Conservation (phyloP, 192 early-diverging fungal species). For the Linnemannia hyalina region DNA sequence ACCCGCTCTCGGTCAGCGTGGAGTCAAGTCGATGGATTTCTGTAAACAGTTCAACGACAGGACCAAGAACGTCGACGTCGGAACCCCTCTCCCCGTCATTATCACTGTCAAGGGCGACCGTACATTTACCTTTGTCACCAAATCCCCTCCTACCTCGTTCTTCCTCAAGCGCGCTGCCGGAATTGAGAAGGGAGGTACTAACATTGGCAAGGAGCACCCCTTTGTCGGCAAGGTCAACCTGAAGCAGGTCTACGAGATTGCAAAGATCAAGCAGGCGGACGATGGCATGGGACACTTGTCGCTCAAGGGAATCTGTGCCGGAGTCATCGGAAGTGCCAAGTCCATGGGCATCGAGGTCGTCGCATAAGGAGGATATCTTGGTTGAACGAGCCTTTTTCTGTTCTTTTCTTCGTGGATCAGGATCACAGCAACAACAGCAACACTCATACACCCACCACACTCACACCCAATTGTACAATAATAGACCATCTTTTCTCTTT, state of each 20-base stretch:
- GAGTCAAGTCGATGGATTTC: conserved; percentile 98
- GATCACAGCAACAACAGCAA: not conserved
- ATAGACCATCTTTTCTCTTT: not conserved
- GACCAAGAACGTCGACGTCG: conserved; percentile 84
- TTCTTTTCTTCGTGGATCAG: not conserved
- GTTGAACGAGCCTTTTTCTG: not conserved
- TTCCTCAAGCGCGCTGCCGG: conserved; percentile 90
- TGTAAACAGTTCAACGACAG: conserved; percentile 98
- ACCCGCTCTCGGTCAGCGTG: conserved; percentile 94
- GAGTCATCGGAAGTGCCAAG: conserved; percentile 82
- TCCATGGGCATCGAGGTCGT: conserved; percentile 91
- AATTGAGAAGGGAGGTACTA: conserved; percentile 86
- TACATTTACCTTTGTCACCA: conserved; percentile 90
- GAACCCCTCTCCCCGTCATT: conserved; percentile 86
- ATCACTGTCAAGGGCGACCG: conserved; percentile 93
- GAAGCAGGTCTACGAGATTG: conserved; percentile 97
- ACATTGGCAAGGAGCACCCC: conserved; percentile 76
- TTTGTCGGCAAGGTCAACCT: conserved; percentile 84
- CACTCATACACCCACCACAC: not conserved
- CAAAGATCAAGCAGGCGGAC: conserved; percentile 89
- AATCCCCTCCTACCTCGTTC: conserved; percentile 90
- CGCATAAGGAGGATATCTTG: conserved; percentile 57
- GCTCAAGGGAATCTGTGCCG: conserved; percentile 77
- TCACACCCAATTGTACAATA: conserved; percentile 3
- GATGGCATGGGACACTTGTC: conserved; percentile 77